Evolutionary conservation across 2,329 filamentous ascomycete species (phyloP), one percentile per base, ranked within the genome.

Genomic region (Pseudopyrenochaeta lycopersici): DNA sequence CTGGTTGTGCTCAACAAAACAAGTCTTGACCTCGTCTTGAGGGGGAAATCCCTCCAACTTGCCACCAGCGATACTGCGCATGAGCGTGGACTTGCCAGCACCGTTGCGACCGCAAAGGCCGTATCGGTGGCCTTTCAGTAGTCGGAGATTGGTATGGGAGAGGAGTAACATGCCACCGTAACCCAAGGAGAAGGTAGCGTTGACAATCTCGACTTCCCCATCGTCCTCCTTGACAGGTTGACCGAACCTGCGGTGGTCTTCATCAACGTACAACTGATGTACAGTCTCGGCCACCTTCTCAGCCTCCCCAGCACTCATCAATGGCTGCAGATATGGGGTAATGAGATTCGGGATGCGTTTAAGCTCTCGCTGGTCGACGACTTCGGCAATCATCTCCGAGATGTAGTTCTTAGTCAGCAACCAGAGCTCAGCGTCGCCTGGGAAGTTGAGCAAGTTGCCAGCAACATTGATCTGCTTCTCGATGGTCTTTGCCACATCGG

Each of bases 1-100:
- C 79, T 99, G 94, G 80, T 98, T 98, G 82, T 99, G 95, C 82
- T 99, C 95, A 38, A 99, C 95, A 72, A 98, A 99, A 80, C 94
- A 98, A 10, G 94, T 98, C 68, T 91, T 90, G 68, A 99, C 88
- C 54, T 93, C 89, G 62, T 97, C 92, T 74, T 95, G 92, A 14
- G 92, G 83, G 32, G 95, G 95, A 81, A 99, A 99, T 7, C 95
- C 95, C 78, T 99, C 95, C 3, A 99, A 85, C 83, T 99, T 99
- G 72, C 93, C 94, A 54, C 90, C 90, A 45, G 95, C 91, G 69
- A 99, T 99, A 75, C 90, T 92, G 74, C 92, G 91, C 95, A 99
- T 98, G 53, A 99, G 85, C 1, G 95, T 99, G n/a, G 95, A 98
- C 81, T 99, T 99, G 73, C 95, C 95, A 52, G 93, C 92, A 81